A percentile compares a stretch with the other conserved stretches of the same genome.
Conservation (phyloP, 2,329 filamentous ascomycete genomes). For the Hypoxylon sp. region DNA sequence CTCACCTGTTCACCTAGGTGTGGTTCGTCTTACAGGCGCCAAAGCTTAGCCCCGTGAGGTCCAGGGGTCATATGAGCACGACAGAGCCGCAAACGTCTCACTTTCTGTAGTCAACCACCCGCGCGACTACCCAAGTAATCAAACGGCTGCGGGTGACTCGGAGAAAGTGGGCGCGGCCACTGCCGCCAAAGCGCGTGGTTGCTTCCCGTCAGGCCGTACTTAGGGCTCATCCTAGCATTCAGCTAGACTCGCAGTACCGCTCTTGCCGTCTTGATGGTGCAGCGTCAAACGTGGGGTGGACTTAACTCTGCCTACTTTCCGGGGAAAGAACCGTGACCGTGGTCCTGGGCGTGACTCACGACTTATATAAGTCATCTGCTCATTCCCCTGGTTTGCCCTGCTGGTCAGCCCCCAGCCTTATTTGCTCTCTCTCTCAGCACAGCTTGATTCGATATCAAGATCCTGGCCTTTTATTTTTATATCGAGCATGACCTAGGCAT, state of each 20-base stretch:
- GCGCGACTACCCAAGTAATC: background rate
- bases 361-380: slow-evolving; percentile 9
- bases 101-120: slow-evolving; percentile 4
- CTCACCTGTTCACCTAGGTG: slow-evolving; percentile 9
- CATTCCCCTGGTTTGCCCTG: slow-evolving; percentile 7
- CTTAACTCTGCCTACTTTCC: background rate
- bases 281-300: background rate
- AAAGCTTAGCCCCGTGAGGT: slow-evolving; percentile 7
- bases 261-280: slow-evolving; percentile 5
- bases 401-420: slow-evolving; percentile 12
- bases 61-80: slow-evolving; percentile 14
- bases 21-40: slow-evolving; percentile 4
- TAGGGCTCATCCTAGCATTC: background rate
- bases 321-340: slow-evolving; percentile 15
- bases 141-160: background rate
- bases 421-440: background rate
- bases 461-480: background rate
- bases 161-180: slow-evolving; percentile 3
- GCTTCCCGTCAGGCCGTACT: slow-evolving; percentile 11
- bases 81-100: slow-evolving; percentile 24
- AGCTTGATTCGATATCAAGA: background rate
- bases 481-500: slow-evolving; percentile 3
- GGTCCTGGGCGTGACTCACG: slow-evolving; percentile 9
- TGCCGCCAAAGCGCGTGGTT: slow-evolving; percentile 9
- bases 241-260: background rate